Evolutionary conservation across 2,329 filamentous ascomycete species (phyloP).

Genomic region (Cladosporium sp.): DNA sequence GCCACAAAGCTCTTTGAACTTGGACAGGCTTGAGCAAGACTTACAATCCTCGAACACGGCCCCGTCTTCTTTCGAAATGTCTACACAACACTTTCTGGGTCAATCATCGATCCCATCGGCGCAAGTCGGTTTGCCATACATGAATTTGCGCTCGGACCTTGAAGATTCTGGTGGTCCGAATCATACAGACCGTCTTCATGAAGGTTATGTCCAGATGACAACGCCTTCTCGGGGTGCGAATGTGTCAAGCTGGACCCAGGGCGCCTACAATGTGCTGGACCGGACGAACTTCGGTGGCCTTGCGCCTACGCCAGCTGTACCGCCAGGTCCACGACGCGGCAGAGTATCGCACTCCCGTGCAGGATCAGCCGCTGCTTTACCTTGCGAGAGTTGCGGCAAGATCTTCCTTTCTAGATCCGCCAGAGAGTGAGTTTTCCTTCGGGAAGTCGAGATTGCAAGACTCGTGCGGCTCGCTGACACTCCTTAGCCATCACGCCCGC

Average conservation of each 20-base stretch:
- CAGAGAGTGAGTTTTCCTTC: neutral
- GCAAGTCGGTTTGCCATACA: neutral
- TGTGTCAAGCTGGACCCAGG: neutral
- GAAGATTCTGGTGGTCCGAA: neutral
- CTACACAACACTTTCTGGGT: neutral
- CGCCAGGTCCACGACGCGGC: neutral
- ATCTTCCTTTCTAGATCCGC: neutral
- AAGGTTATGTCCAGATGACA: neutral
- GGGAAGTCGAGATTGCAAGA: neutral
- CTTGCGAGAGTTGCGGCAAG: neutral
- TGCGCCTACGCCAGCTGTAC: neutral
- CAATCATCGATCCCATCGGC: neutral
- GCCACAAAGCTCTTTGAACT: neutral
- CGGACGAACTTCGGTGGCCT: neutral
- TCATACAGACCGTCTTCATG: too few relatives aligned
- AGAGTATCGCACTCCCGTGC: neutral
- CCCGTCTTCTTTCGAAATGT: neutral
- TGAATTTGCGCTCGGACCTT: neutral
- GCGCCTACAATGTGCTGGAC: neutral
- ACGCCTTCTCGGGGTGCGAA: neutral
- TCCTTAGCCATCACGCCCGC: constrained; percentile 3
- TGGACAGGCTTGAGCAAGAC: neutral
- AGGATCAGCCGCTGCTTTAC: neutral
- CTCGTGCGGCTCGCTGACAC: neutral
- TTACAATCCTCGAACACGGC: neutral